phyloP scores from a whole-genome alignment of 345 rosid species.

The Syzygium grande region DNA sequence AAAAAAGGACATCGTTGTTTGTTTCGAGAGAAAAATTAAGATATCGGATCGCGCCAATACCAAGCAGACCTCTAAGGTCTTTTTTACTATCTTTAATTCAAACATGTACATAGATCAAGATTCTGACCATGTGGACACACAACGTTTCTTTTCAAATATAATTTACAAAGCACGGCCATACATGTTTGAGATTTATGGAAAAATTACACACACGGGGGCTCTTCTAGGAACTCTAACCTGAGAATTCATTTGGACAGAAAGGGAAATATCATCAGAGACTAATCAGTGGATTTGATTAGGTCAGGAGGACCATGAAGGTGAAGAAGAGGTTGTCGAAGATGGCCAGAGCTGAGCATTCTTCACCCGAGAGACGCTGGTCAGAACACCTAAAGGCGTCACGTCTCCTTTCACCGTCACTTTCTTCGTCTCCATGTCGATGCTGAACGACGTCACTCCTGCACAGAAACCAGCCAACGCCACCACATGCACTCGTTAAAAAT shows the following conservation, averaged over 20 bases:
- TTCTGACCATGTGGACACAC: not conserved
- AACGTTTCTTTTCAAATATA: not conserved
- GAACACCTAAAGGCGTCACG: constrained; percentile 41
- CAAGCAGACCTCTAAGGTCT: not conserved
- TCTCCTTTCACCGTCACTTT: constrained; percentile 44
- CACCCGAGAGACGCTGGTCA: constrained; percentile 41
- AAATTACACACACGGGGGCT: not conserved
- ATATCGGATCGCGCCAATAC: not conserved
- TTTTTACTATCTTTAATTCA: not conserved
- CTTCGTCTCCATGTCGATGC: constrained; percentile 42
- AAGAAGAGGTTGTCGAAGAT: constrained; percentile 7
- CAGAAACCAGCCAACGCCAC: not conserved
- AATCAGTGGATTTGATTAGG: not conserved
- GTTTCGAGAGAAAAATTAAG: not conserved
- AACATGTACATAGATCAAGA: not conserved
- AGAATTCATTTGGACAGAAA: not conserved
- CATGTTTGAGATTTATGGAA: not conserved
- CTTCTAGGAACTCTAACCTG: not conserved
- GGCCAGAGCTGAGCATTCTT: constrained; percentile 57
- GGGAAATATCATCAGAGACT: not conserved
- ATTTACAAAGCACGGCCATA: not conserved
- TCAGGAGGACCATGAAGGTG: constrained; percentile 6
- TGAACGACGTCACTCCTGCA: constrained; percentile 57
- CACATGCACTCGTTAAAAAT: not conserved
- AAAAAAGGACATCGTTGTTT: not conserved